Conservation (phyloP, 768 basidiomycete species). For the Albatrellus ellisii region DNA sequence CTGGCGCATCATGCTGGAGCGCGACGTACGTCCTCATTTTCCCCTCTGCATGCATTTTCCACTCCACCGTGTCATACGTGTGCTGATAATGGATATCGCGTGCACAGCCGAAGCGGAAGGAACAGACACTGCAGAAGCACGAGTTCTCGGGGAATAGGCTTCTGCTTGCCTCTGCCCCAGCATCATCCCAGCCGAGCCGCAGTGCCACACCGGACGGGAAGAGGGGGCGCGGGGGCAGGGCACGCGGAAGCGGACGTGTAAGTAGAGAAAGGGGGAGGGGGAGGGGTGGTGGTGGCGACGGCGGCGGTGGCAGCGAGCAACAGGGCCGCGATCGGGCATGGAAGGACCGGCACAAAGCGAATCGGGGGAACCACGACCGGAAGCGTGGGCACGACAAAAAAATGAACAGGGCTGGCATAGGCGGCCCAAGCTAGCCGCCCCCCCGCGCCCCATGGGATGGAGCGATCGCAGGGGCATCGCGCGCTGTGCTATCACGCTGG, state of each 20-base stretch:
- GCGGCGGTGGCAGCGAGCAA: constrained; percentile 25
- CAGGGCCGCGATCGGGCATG: constrained; percentile 44
- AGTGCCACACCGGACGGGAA: constrained; percentile 5
- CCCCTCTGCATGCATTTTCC: constrained; percentile 1
- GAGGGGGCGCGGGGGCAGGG: constrained; percentile 12
- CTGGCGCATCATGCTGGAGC: constrained; percentile 82
- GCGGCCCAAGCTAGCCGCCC: too few species aligned
- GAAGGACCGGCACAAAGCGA: constrained; percentile 71
- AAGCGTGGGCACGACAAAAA: constrained; percentile 87
- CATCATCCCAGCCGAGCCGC: background rate
- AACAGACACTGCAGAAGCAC: constrained; percentile 60
- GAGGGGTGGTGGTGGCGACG: constrained; percentile 25
- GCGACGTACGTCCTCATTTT: constrained; percentile 46
- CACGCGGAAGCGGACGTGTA: constrained; percentile 11
- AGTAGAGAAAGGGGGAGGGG: constrained; percentile 28
- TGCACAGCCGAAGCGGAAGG: constrained; percentile 48
- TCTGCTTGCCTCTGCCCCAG: constrained; percentile 5
- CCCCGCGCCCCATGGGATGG: too few species aligned
- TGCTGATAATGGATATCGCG: background rate
- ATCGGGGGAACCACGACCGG: constrained; percentile 56
- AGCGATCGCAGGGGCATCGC: too few species aligned
- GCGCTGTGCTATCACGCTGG: too few species aligned
- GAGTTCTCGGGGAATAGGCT: constrained; percentile 57
- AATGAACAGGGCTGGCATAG: constrained; percentile 62
- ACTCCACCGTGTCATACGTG: background rate